Evolutionary conservation across 805 yeast genomes (phyloP).

Genomic region (Metschnikowia arizonensis): DNA sequence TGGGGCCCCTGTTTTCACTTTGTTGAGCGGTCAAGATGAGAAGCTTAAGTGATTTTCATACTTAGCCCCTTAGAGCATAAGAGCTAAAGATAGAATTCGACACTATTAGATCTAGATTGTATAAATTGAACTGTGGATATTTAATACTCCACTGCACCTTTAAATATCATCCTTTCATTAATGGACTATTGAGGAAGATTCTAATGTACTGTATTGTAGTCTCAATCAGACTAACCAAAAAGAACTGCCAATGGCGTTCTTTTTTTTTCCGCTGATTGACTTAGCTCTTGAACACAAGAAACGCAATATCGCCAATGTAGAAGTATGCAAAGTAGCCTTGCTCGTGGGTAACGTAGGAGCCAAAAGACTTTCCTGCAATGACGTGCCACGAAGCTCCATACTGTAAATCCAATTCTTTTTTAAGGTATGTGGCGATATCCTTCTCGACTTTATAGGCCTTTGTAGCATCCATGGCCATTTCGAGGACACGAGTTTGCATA

Average conservation of each 20-base stretch:
- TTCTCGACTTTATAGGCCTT: slow-evolving; percentile 44
- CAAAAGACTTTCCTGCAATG: slow-evolving; percentile 74
- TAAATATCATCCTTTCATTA: not conserved
- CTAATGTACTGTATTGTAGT: not conserved
- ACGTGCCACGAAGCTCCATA: slow-evolving; percentile 80
- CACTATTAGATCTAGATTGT: not conserved
- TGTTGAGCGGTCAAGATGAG: slow-evolving; percentile 77
- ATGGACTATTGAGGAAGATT: not conserved
- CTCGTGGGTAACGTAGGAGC: slow-evolving; percentile 76
- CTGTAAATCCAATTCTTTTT: slow-evolving; percentile 60
- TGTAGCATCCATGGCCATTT: slow-evolving; percentile 44
- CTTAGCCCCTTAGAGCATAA: not conserved
- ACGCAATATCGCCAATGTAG: slow-evolving; percentile 65
- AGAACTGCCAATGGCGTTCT: too few species aligned
- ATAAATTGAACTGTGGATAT: not conserved
- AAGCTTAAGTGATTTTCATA: slow-evolving; percentile 20
- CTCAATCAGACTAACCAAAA: too few species aligned
- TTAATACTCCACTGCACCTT: not conserved
- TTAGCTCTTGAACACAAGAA: slow-evolving; percentile 60
- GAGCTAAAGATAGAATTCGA: not conserved
- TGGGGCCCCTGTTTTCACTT: slow-evolving; percentile 82
- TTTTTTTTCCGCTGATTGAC: not conserved
- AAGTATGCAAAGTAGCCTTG: slow-evolving; percentile 68
- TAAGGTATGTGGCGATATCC: slow-evolving; percentile 63
- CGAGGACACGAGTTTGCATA: slow-evolving; percentile 47